These are phyloP conservation scores for Colletotrichum musicola DNA, from an alignment of 2,329 filamentous ascomycete genomes.

Conservation along the genomic window DNA sequence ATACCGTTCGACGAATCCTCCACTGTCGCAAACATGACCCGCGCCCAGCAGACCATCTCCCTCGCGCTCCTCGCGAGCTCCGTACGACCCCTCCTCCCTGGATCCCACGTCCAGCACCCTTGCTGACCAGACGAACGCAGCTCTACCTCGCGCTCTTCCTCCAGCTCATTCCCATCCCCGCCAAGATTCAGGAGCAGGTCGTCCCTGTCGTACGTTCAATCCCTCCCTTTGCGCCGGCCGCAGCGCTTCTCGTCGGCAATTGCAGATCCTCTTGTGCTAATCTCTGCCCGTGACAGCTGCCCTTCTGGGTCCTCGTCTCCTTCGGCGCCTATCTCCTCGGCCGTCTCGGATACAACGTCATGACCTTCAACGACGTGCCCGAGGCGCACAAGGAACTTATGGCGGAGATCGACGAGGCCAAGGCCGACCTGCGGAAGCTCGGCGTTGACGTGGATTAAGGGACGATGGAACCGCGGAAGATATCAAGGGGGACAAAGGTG, in stretches of 20 bases:
- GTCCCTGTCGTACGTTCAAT: conserved; percentile 82
- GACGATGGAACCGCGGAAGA: background rate
- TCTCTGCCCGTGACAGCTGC: conserved; percentile 71
- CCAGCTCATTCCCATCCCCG: conserved; percentile 83
- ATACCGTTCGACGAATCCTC: background rate
- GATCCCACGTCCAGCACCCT: background rate
- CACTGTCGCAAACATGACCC: conserved; percentile 80
- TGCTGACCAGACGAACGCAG: conserved; percentile 60
- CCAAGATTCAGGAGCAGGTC: conserved; percentile 83
- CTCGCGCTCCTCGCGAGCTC: conserved; percentile 89
- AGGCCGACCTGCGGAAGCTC: conserved; percentile 77
- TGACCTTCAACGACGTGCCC: conserved; percentile 97
- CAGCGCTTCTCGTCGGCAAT: background rate
- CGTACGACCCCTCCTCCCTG: conserved; percentile 63
- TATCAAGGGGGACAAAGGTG: background rate
- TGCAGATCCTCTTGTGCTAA: conserved; percentile 19
- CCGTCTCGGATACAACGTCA: conserved; percentile 90
- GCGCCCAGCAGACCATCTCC: conserved; percentile 92
- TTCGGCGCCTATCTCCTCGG: conserved; percentile 94
- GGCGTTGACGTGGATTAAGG: conserved; percentile 82
- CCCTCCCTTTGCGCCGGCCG: background rate
- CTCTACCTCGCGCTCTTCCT: conserved; percentile 91
- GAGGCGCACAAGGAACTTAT: conserved; percentile 91
- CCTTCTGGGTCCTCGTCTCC: conserved; percentile 91
- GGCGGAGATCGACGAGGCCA: conserved; percentile 83